Conservation (phyloP, 129 eudicot species). For the Escallonia rubra region DNA sequence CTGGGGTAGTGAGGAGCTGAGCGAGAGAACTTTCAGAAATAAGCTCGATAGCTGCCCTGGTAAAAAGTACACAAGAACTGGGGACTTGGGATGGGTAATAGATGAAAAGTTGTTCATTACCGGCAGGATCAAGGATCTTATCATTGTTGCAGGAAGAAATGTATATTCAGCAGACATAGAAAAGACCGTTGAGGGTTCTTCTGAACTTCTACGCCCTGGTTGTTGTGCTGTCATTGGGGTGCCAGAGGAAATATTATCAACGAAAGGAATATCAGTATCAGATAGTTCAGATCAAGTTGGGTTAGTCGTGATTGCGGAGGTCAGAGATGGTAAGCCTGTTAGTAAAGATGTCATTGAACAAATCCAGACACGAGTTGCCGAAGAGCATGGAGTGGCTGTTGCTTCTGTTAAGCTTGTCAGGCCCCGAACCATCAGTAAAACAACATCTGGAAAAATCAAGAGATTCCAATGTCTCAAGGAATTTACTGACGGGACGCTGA, state of each 20-base stretch:
- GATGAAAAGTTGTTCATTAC: slow-evolving; percentile 73
- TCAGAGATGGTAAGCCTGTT: slow-evolving; percentile 65
- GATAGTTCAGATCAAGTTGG: slow-evolving; percentile 80
- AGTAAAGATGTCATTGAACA: slow-evolving; percentile 50
- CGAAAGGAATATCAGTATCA: slow-evolving; percentile 61
- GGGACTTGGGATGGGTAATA: slow-evolving; percentile 70
- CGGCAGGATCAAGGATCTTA: slow-evolving; percentile 82
- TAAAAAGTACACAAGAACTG: slow-evolving; percentile 58
- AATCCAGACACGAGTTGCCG: slow-evolving; percentile 61
- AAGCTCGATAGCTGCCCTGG: slow-evolving; percentile 24
- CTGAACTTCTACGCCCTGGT: slow-evolving; percentile 66
- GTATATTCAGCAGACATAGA: slow-evolving; percentile 76
- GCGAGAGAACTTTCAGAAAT: slow-evolving; percentile 53
- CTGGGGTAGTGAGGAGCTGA: slow-evolving; percentile 63
- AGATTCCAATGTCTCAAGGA: slow-evolving; percentile 75
- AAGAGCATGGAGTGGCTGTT: slow-evolving; percentile 72
- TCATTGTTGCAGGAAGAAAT: slow-evolving; percentile 84
- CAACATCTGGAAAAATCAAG: slow-evolving; percentile 76
- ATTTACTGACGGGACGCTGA: slow-evolving; percentile 65
- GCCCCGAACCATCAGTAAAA: slow-evolving; percentile 75
- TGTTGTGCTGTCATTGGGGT: slow-evolving; percentile 90
- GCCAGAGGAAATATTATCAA: slow-evolving; percentile 58
- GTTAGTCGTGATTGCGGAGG: slow-evolving; percentile 79
- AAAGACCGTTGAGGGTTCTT: slow-evolving; percentile 78
- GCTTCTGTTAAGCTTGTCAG: slow-evolving; percentile 58